Base-by-base conservation (phyloP, 345 rosid species). In the Microcos paniculata region DNA sequence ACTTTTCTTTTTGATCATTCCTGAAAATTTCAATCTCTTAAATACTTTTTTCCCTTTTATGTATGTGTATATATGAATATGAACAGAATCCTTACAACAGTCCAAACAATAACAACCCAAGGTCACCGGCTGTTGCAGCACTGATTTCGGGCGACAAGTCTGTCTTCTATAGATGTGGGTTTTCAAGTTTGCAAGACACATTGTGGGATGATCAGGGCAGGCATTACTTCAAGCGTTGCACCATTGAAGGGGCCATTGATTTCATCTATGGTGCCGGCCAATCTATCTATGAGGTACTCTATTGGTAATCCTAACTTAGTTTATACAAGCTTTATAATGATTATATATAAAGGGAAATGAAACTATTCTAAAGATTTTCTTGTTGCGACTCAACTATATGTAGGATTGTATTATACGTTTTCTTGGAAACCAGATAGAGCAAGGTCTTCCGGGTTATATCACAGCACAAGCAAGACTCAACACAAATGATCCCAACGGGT, bases 191-290 rank as follows among this genome's bases (percentile, higher is more conserved):
- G 64, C 98, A 95, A 78, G 97, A 95, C 83, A 95, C 97, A 0
- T 28, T 95, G 82, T 93, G 96, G 97, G 98, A 93, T 73, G 72
- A 55, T 3, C 55, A 63, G 9, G 99, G 99, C 8, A 81, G 93
- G 12, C 98, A 93, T 73, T 93, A 87, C 82, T 91, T 84, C 85
- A 73, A 79, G 61, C 70, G 62, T 2, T 95, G 96, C 80, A 79
- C 84, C 65, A 91, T 95, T 4, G 88, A 89, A 77, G 97, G 99
- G 14, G 89, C 93, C 8, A 94, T 91, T 0, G 99, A 95, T 84
- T 95, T 91, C 74, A 93, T 95, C 72, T 93, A 91, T 68, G 99
- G 98, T 2, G 66, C 57, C 31, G 99, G 90, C 4, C 94, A 88
- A 70, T 93, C 98, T 19, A 62, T 95, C 72, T 95, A 90, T 52